Evolutionary conservation across 2,329 filamentous ascomycete genomes (phyloP), one percentile per base, ranked within the genome.

Genomic region (Gaeumannomyces tritici): DNA sequence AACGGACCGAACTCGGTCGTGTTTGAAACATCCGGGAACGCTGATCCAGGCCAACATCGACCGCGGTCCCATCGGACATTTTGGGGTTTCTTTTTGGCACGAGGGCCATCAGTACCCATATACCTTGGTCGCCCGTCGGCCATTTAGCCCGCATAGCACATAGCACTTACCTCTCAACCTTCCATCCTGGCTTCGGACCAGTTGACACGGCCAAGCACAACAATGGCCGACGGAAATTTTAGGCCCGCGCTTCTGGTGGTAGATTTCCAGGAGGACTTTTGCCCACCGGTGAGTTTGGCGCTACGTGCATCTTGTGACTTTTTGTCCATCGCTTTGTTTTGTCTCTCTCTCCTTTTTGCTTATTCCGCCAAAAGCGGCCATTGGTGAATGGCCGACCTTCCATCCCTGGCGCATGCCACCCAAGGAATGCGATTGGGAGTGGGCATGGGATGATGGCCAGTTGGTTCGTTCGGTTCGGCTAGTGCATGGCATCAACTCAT

Each of bases 181-280:
- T 15, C 8, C 15, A 18, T 15, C 8, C 6, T 51, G 42, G 42
- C 42, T 24, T 8, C 21, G n/a, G 42, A 24, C 11, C n/a, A 21
- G 21, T 24, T 51, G 42, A n/a, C 42, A 8, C 59, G 26, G 51
- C 27, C 31, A 15, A 21, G 57, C 57, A 27, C 35, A 18, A 15
- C 57, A 1, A 65, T 60, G 63, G 59, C 58, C 31, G 11, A 54
- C 27, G 59, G 63, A 13, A 57, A 64, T 5, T 82, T 82, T 64
- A 76, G 70, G 60, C 80, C 83, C 4, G 83, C 83, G 2, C 75
- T 86, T 28, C 75, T 96, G 59, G 82, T 96, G 13, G 88, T 96
- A 61, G 93, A 97, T 74, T 82, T 96, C 71, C 95, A 98, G 75
- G 89, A 97, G 74, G 93, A 98, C 77, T 98, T 97, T 74, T 96